Evolutionary conservation across 352 stramenopile genomes (phyloP).

Genomic region (Globisporangium sylvaticum): DNA sequence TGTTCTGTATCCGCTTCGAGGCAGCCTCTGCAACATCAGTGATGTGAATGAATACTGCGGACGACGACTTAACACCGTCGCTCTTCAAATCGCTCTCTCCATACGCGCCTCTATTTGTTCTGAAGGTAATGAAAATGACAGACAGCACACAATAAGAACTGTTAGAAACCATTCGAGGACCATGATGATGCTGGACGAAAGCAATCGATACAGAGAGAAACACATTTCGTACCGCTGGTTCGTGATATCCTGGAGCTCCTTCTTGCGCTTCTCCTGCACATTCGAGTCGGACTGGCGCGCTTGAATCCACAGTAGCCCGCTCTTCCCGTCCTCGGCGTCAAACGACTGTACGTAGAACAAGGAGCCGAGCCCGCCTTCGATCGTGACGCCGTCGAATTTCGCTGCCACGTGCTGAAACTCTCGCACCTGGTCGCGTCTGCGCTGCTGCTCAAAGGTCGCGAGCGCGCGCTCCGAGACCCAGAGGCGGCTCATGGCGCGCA

Average conservation of each 20-base stretch:
- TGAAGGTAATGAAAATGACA: neutral
- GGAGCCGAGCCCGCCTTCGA: conserved; percentile 49
- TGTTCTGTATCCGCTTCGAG: conserved; percentile 41
- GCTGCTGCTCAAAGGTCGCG: conserved; percentile 31
- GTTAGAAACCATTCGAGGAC: neutral
- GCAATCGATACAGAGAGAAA: neutral
- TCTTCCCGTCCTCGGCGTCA: conserved; percentile 7
- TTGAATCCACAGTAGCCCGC: conserved; percentile 59
- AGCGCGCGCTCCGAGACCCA: conserved; percentile 47
- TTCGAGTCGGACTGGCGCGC: conserved; percentile 45
- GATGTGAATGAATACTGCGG: conserved; percentile 12
- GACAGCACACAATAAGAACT: neutral
- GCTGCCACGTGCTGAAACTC: conserved; percentile 47
- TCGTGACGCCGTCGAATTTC: conserved; percentile 43
- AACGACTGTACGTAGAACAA: conserved; percentile 20
- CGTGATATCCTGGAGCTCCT: conserved; percentile 58
- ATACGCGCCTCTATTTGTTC: neutral
- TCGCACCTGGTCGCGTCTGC: conserved; percentile 7
- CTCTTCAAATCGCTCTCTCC: neutral
- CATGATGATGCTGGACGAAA: neutral
- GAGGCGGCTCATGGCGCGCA: conserved; percentile 34
- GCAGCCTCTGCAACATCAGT: conserved; percentile 24
- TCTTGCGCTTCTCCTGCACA: conserved; percentile 40
- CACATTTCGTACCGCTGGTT: conserved; percentile 21
- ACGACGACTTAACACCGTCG: conserved; percentile 7